Evolutionary conservation across 2,329 filamentous ascomycete genomes (phyloP).

Genomic region (Penicillium sp.): DNA sequence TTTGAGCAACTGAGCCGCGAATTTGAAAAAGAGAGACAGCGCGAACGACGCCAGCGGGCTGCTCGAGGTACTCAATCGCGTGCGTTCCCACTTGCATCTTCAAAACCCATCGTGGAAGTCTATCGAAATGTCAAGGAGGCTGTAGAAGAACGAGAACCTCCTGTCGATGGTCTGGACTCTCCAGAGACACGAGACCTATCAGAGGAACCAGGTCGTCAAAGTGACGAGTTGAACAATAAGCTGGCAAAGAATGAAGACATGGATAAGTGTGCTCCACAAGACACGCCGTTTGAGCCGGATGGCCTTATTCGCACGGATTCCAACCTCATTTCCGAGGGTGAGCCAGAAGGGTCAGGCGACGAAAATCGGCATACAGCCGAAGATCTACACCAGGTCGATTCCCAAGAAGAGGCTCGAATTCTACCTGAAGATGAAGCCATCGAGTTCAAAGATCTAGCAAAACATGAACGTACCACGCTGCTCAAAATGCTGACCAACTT

Average conservation of each 20-base stretch:
- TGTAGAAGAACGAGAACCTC: conserved; percentile 69
- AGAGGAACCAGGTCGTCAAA: conserved; percentile 31
- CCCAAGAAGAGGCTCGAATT: conserved; percentile 49
- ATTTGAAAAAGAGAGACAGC: conserved; percentile 88
- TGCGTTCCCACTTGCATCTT: conserved; percentile 81
- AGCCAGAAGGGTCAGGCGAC: conserved; percentile 64
- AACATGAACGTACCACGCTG: conserved; percentile 85
- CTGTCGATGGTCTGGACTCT: conserved; percentile 54
- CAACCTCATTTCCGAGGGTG: conserved; percentile 57
- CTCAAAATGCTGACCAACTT: conserved; percentile 97
- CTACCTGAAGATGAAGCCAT: conserved; percentile 51
- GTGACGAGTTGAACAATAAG: conserved; percentile 24
- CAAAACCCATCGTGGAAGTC: conserved; percentile 93
- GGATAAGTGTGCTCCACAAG: conserved; percentile 31
- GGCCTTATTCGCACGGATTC: conserved; percentile 43
- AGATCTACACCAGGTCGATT: conserved; percentile 56
- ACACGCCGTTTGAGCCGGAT: conserved; percentile 37
- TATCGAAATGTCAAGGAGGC: conserved; percentile 92
- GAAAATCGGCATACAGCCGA: conserved; percentile 63
- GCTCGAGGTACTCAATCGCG: conserved; percentile 70
- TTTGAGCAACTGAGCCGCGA: conserved; percentile 96
- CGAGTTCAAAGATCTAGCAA: conserved; percentile 69
- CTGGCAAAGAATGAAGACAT: conserved; percentile 20
- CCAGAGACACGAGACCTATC: conserved; percentile 22
- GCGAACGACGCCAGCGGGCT: conserved; percentile 73